A percentile compares a stretch with the other conserved stretches of the same genome.
Conservation (phyloP, 2,329 filamentous ascomycete genomes). For the Xylariaceae sp. region DNA sequence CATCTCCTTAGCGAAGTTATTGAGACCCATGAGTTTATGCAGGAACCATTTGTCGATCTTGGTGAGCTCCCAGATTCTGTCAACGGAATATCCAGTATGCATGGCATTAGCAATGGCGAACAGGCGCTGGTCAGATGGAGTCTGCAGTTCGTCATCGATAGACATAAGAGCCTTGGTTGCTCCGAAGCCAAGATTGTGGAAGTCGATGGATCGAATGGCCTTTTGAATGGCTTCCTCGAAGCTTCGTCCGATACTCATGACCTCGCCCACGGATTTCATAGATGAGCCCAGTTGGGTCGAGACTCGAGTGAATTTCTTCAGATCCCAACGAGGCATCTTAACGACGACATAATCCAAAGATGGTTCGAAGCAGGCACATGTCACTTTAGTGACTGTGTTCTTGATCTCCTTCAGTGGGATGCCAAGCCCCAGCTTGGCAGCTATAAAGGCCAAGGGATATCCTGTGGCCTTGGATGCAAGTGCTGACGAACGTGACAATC, state of each 20-base stretch:
- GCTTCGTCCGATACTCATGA: conserved; percentile 95
- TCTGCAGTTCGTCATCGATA: conserved; percentile 93
- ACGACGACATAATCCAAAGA: conserved; percentile 97
- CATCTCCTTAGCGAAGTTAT: conserved; percentile 83
- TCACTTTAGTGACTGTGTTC: conserved; percentile 93
- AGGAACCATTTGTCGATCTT: conserved; percentile 99
- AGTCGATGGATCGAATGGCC: conserved; percentile 92
- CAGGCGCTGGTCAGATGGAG: conserved; percentile 92
- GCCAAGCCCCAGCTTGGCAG: conserved; percentile 90
- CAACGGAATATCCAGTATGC: conserved; percentile 87
- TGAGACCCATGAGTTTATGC: conserved; percentile 84
- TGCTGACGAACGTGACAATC: conserved; percentile 91
- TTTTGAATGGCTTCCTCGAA: conserved; percentile 99
- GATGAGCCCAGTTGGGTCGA: conserved; percentile 94
- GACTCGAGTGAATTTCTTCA: conserved; percentile 98
- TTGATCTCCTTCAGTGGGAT: conserved; percentile 96
- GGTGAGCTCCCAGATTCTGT: conserved; percentile 97
- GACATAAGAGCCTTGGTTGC: conserved; percentile 91
- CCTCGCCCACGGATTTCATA: conserved; percentile 99
- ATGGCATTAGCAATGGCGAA: conserved; percentile 98
- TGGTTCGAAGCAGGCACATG: conserved; percentile 96
- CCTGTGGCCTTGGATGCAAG: conserved; percentile 96
- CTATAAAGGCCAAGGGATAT: conserved; percentile 93
- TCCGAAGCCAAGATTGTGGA: conserved; percentile 92
- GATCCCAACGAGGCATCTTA: conserved; percentile 97